phyloP scores from a whole-genome alignment of 2,329 filamentous ascomycete genomes.

The Phialophora tarda region DNA sequence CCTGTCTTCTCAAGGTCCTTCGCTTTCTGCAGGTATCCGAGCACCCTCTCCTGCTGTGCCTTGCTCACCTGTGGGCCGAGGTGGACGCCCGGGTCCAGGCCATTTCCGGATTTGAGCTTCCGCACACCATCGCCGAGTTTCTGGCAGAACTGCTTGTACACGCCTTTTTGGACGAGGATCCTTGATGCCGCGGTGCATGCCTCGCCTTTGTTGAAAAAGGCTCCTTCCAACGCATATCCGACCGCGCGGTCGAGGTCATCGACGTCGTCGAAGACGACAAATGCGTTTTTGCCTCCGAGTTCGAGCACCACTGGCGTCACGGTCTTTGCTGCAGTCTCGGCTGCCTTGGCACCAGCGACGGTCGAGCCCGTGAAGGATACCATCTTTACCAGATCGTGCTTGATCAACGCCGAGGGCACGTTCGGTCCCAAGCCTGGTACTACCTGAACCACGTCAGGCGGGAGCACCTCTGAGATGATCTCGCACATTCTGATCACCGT shows the following conservation, averaged over 20 bases:
- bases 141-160: conserved; percentile 30
- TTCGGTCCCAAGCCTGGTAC: conserved; percentile 70
- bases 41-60: conserved; percentile 34
- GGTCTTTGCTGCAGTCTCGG: conserved; percentile 69
- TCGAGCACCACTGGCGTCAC: conserved; percentile 82
- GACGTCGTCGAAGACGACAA: conserved; percentile 80
- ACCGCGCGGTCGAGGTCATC: conserved; percentile 72
- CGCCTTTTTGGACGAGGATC: conserved; percentile 31
- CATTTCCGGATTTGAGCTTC: conserved; percentile 31
- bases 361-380: conserved; percentile 82
- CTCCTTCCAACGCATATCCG: conserved; percentile 26
- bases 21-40: conserved; percentile 48
- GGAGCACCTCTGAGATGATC: conserved; percentile 44
- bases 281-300: conserved; percentile 79
- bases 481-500: conserved; percentile 41
- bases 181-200: conserved; percentile 33
- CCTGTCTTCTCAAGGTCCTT: conserved; percentile 50
- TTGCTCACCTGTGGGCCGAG: conserved; percentile 35
- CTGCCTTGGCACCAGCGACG: conserved; percentile 71
- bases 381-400: conserved; percentile 72
- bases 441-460: conserved; percentile 44
- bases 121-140: conserved; percentile 26
- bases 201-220: conserved; percentile 37
- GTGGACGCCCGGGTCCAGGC: conserved; percentile 23
- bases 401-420: not conserved